Base-by-base conservation (phyloP, 228 moss, liverwort and hornwort species). In the Sphagnum magellanicum region DNA sequence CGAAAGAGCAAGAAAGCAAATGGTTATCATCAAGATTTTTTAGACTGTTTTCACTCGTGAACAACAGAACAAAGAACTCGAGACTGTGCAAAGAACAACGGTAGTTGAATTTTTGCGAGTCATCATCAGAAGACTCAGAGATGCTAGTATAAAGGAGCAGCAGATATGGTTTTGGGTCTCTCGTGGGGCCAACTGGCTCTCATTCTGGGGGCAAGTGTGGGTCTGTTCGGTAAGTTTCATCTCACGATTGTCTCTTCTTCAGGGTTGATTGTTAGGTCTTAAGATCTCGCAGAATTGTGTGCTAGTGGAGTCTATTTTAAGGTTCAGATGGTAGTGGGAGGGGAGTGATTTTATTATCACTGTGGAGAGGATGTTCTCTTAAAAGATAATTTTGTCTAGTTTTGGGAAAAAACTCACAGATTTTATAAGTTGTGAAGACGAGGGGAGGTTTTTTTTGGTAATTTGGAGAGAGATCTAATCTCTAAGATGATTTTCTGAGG, bases 161-260 rank as follows among this genome's bases (percentile, higher is more conserved):
- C 59, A 13, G 50, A 48, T 52, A 87, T 87, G 87, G 72, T 87
- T 53, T 71, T 95, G 10, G 88, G 90, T 51, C 51, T 88, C 49
- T 84, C 95, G 12, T 89, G 83, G 85, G 90, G 95, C 76, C 88
- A 92, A 78, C 60, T 90, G 58, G 78, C 82, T 32, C 72, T 95
- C 74, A 82, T 88, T 61, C 72, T 92, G 11, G 90, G 78, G 50
- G 95, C 90, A 49, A 90, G 90, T 14, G 78, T 81, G 16, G 90
- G 90, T 60, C 80, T 92, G 59, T 90, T 90, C 64, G 95, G 92
- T 95, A 32, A 1, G 86, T 77, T 65, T 3, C 13, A 6, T 63
- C 74, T 58, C 50, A 4, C 6, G 12, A 51, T 61, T 53, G 46
- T 60, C 51, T 4, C n/a, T 61, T 5, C 50, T 52, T 47, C 1